Conservation (phyloP, 2,329 filamentous ascomycete genomes). For the Malbranchea zuffiana region DNA sequence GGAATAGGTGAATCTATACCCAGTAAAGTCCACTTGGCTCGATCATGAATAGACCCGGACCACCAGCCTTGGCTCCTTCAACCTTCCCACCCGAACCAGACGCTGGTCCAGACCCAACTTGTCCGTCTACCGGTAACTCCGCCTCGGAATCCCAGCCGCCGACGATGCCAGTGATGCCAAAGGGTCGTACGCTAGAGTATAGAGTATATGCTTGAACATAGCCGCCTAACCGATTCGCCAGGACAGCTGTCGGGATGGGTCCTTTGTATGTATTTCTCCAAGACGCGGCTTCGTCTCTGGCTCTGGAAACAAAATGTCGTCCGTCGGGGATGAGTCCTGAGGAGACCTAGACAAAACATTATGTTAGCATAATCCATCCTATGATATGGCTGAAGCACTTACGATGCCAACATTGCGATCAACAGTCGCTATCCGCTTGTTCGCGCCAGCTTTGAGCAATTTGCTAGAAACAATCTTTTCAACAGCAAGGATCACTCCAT, state of each 20-base stretch:
- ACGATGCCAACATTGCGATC: constrained; percentile 91
- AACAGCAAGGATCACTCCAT: constrained; percentile 88
- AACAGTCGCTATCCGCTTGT: constrained; percentile 92
- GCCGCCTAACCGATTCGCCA: constrained; percentile 85
- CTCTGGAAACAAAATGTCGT: constrained; percentile 85
- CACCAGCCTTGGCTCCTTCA: constrained; percentile 64
- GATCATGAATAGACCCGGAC: constrained; percentile 95
- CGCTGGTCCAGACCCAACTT: constrained; percentile 71
- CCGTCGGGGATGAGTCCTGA: constrained; percentile 92
- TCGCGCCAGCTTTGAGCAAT: constrained; percentile 85
- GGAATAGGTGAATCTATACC: constrained; percentile 39
- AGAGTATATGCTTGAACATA: constrained; percentile 97
- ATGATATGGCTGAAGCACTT: too few relatives aligned
- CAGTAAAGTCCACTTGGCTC: constrained; percentile 95
- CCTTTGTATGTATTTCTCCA: constrained; percentile 94
- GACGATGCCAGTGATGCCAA: constrained; percentile 90
- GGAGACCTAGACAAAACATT: constrained; percentile 58
- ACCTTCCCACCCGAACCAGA: constrained; percentile 77
- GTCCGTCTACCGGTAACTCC: constrained; percentile 75
- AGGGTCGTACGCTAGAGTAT: constrained; percentile 91
- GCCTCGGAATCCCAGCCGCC: constrained; percentile 87
- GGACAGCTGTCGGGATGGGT: constrained; percentile 76
- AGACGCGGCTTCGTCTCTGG: constrained; percentile 80
- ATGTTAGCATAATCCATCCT: too few relatives aligned
- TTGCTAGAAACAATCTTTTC: constrained; percentile 96